Evolutionary conservation across 164 flowering plant species (phyloP), one percentile per base, ranked within the genome.

Genomic region (Macadamia integrifolia): DNA sequence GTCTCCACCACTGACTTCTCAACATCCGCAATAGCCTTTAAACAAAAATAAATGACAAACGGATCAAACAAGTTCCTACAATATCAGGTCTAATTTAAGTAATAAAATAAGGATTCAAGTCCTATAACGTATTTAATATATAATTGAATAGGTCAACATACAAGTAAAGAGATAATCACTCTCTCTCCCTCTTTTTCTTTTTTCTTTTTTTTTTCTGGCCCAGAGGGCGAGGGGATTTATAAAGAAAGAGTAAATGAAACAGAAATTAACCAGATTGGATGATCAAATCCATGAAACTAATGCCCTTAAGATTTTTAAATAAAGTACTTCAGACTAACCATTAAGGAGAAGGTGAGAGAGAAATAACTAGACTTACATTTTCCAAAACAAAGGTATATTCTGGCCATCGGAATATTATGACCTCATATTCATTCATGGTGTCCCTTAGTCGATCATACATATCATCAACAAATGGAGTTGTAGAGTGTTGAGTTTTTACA

Each of bases 391-490:
- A 84, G 12, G 85, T 86, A 68, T 91, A 93, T 66, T 93, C 98
- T n/a, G 98, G 98, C 98, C 98, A 93, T 58, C 97, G 90, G 77
- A 86, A 79, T 52, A 89, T 86, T 63, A 93, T 89, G 77, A 84
- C 77, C 66, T 89, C 96, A 76, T 93, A 93, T 66, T 91, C 87
- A 57, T 75, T 85, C 77, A 93, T 57, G 35, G 88, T 91, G 60
- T 89, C 96, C 66, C 74, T 84, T 70, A 93, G 71, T n/a, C 93
- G 85, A 6, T 89, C 94, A 79, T 93, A 93, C 91, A 90, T 88
- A 10, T 87, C 98, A 76, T 91, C 98, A 60, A 88, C 80, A 81
- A 93, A 93, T 17, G 98, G 98, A 73, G 98, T 93, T 8, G 97
- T 93, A 48, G 87, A 83, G 75, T 93, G 88, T 58, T 87, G 93